These are phyloP conservation scores for Globisporangium polare DNA, from an alignment of 352 stramenopile species.

Conservation along the genomic window DNA sequence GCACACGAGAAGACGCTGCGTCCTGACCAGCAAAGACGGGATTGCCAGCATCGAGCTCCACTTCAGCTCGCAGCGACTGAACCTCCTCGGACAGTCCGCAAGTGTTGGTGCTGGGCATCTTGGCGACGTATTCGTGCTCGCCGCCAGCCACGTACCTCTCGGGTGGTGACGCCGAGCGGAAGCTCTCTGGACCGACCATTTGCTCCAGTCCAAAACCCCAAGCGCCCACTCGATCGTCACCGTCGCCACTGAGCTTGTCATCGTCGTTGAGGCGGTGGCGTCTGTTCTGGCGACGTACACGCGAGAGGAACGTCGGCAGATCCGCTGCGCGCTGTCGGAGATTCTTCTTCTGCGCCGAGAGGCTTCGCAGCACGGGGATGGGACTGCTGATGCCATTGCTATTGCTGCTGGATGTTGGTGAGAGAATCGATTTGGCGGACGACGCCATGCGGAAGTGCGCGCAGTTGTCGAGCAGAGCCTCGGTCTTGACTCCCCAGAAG, in stretches of 20 bases:
- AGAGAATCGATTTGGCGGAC: neutral
- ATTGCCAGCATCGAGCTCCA: slow-evolving; percentile 14
- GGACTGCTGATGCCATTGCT: neutral
- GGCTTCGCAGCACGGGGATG: slow-evolving; percentile 6
- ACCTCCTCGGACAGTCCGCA: slow-evolving; percentile 8
- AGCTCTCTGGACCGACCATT: slow-evolving; percentile 11
- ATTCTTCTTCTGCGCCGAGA: slow-evolving; percentile 3
- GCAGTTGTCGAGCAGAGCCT: slow-evolving; percentile 23
- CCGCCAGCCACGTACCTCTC: slow-evolving; percentile 15
- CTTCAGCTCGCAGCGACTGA: slow-evolving; percentile 13
- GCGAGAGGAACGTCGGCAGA: slow-evolving; percentile 22
- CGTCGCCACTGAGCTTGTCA: slow-evolving; percentile 9
- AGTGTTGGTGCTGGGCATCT: slow-evolving; percentile 8
- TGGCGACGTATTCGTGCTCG: neutral
- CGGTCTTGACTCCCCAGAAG: slow-evolving; percentile 30
- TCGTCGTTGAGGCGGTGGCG: slow-evolving; percentile 26
- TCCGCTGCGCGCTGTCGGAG: slow-evolving; percentile 3
- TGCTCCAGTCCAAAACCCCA: slow-evolving; percentile 2
- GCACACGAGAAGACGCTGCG: neutral
- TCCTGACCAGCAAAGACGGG: neutral
- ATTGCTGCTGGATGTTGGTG: neutral
- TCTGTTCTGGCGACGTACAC: slow-evolving; percentile 14
- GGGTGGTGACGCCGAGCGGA: slow-evolving; percentile 11
- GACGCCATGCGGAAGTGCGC: neutral
- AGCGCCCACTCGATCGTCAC: neutral